These are phyloP conservation scores for Nothophaeocryptopus gaeumannii DNA, from an alignment of 2,329 filamentous ascomycete species.

Conservation along the genomic window DNA sequence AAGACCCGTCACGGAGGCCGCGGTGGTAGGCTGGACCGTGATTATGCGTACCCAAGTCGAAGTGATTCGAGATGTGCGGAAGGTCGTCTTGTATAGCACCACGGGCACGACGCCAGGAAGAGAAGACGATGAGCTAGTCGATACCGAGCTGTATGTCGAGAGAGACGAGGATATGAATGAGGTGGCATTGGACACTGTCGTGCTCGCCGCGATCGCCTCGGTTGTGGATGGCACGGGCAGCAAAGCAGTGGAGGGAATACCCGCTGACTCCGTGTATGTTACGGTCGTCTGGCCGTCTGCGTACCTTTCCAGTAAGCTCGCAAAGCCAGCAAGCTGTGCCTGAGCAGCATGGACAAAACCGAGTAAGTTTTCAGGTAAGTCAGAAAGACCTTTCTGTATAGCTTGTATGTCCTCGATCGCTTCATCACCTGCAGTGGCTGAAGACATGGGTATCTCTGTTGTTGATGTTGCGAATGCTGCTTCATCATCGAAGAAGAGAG, in stretches of 20 bases:
- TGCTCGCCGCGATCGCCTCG: neutral
- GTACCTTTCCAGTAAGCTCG: constrained; percentile 12
- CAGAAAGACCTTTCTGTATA: constrained; percentile 17
- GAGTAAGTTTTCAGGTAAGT: constrained; percentile 20
- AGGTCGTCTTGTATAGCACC: neutral
- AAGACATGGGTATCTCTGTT: neutral
- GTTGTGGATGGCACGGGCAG: neutral
- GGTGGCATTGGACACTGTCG: neutral
- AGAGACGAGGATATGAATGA: neutral
- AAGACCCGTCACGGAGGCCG: too few relatives aligned
- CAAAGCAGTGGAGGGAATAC: neutral
- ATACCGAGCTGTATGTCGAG: neutral
- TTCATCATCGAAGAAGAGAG: neutral
- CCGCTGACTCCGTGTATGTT: neutral
- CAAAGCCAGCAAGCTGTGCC: constrained; percentile 15
- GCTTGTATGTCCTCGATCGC: constrained; percentile 20
- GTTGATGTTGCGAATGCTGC: neutral
- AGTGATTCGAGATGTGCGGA: constrained; percentile 8
- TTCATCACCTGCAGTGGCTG: constrained; percentile 16
- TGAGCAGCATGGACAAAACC: constrained; percentile 16
- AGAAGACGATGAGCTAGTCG: neutral
- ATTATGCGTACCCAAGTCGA: constrained; percentile 5
- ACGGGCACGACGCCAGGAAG: neutral
- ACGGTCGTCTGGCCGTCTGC: neutral
- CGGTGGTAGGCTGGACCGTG: neutral